A percentile compares a stretch with the other conserved stretches of the same genome.
Evolutionary conservation across 495 filamentous ascomycete species (phyloP).

Genomic region (Lasiosphaeria hispida): DNA sequence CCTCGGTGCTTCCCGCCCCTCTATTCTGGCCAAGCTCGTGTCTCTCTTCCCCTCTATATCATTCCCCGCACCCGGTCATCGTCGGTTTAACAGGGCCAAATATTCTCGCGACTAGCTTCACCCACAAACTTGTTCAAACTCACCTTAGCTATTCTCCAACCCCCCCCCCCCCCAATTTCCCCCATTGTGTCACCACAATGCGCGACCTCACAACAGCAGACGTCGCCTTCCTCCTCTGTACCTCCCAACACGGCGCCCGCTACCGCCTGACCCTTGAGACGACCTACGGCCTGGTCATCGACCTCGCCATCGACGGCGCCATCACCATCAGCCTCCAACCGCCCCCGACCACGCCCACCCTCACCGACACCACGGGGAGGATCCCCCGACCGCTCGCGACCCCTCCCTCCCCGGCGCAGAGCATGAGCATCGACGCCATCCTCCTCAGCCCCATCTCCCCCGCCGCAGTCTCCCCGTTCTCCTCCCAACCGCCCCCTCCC

Average conservation of each 20-base stretch:
- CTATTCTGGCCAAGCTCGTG: no score
- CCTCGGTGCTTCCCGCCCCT: no score
- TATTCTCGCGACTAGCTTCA: background rate
- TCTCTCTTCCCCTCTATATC: no score
- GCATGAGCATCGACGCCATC: constrained; percentile 16
- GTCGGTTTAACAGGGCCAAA: no score
- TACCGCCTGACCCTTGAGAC: constrained; percentile 10
- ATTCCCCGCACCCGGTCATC: no score
- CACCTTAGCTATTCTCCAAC: background rate
- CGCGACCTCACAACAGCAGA: constrained; percentile 19
- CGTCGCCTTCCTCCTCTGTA: constrained; percentile 23
- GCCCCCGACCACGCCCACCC: background rate
- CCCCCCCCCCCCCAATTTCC: background rate
- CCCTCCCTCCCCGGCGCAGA: background rate
- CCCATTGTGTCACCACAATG: constrained; percentile 7
- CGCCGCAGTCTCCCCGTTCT: background rate
- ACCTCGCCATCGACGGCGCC: constrained; percentile 6
- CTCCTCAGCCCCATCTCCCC: constrained; percentile 6
- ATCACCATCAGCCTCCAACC: constrained; percentile 7
- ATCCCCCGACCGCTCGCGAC: background rate
- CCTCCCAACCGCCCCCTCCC: background rate
- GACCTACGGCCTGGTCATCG: constrained; percentile 13
- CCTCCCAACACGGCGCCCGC: constrained; percentile 1
- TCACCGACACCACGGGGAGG: background rate
- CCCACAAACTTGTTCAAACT: background rate